Evolutionary conservation across 2,329 filamentous ascomycete genomes (phyloP).

Genomic region (Neofusicoccum parvum): DNA sequence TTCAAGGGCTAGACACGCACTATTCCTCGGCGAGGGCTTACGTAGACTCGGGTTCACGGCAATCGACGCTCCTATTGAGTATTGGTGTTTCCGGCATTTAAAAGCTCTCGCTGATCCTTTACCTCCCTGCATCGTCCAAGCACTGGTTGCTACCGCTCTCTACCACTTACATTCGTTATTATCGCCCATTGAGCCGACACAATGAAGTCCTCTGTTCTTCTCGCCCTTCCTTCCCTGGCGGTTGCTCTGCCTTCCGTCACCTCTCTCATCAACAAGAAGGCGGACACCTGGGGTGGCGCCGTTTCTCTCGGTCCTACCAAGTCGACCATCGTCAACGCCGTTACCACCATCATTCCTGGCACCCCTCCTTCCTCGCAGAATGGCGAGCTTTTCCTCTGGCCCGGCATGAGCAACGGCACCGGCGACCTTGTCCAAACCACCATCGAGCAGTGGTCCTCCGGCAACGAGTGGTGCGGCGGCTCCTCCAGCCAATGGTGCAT

Average conservation of each 20-base stretch:
- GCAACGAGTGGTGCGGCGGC: conserved; percentile 47
- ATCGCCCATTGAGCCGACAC: background rate
- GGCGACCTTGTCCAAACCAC: conserved; percentile 48
- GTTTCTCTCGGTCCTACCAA: conserved; percentile 42
- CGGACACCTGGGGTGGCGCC: conserved; percentile 42
- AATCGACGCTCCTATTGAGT: background rate
- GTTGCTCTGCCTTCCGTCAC: conserved; percentile 3
- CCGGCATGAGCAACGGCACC: conserved; percentile 50
- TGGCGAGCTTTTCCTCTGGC: conserved; percentile 47
- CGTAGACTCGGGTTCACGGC: background rate
- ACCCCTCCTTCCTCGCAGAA: conserved; percentile 40
- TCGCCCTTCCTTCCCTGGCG: conserved; percentile 7
- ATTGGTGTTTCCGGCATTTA: background rate
- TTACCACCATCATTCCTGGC: conserved; percentile 47
- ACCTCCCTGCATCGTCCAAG: background rate
- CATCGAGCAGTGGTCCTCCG: conserved; percentile 43
- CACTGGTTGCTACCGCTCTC: background rate
- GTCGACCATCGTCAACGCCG: conserved; percentile 43
- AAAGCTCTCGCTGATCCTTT: background rate
- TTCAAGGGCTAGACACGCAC: background rate
- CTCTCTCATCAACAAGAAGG: conserved; percentile 14
- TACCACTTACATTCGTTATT: background rate
- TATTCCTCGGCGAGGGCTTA: background rate
- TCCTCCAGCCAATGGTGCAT: conserved; percentile 45
- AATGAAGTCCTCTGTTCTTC: conserved; percentile 3